These are phyloP conservation scores for Diplocarpon mali DNA, from an alignment of 2,329 filamentous ascomycete species.

Conservation along the genomic window DNA sequence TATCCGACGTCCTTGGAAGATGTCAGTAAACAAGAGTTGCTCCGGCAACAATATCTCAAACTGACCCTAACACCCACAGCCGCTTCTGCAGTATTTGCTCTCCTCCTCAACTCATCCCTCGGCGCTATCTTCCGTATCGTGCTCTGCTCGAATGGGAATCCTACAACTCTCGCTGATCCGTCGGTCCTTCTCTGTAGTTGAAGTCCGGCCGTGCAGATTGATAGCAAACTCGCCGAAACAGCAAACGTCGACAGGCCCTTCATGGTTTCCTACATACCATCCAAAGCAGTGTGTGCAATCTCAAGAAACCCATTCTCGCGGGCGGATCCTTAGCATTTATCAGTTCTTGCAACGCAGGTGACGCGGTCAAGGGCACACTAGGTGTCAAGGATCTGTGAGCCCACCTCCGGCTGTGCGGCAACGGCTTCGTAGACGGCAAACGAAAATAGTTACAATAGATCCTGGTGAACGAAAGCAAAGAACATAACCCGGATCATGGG, in stretches of 20 bases:
- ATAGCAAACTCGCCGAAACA: conserved; percentile 21
- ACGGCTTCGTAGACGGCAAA: neutral
- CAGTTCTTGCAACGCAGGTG: conserved; percentile 6
- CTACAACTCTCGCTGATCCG: conserved; percentile 24
- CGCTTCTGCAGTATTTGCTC: conserved; percentile 34
- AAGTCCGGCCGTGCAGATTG: conserved; percentile 21
- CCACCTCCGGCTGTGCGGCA: neutral
- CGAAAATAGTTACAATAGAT: neutral
- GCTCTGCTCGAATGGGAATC: conserved; percentile 23
- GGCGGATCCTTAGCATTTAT: conserved; percentile 1
- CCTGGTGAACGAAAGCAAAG: neutral
- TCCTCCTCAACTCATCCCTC: conserved; percentile 31
- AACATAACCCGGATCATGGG: neutral
- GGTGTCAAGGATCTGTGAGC: neutral
- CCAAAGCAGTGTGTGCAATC: neutral
- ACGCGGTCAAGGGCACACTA: conserved; percentile 12
- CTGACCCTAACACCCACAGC: conserved; percentile 44
- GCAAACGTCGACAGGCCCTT: conserved; percentile 19
- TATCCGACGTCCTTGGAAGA: conserved; percentile 46
- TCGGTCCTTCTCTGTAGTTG: conserved; percentile 21
- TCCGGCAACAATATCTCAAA: neutral
- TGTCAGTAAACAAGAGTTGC: conserved; percentile 15
- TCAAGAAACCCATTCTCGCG: neutral
- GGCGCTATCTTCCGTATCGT: conserved; percentile 19
- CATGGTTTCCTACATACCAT: conserved; percentile 16